Conservation (phyloP, 805 yeast species). For the Ogataea neopini region DNA sequence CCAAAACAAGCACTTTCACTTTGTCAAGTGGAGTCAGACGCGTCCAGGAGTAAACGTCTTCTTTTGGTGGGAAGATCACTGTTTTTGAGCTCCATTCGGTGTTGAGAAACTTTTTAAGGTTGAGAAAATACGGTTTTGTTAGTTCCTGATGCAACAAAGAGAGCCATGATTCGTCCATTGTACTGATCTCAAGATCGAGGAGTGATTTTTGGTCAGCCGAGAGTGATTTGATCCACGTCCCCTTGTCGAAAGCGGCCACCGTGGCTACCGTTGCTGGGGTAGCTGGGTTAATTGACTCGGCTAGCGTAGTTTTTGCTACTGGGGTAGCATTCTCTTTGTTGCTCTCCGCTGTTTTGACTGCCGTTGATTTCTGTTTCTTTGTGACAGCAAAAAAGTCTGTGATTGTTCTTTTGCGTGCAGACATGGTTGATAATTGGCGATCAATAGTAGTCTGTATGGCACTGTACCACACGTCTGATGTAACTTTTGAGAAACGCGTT, state of each 20-base stretch:
- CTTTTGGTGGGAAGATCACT: slow-evolving; percentile 73
- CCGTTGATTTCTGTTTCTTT: slow-evolving; percentile 14
- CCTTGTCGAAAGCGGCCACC: slow-evolving; percentile 52
- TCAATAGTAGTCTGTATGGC: too few species aligned
- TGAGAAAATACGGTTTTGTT: slow-evolving; percentile 80
- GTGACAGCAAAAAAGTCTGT: slow-evolving; percentile 20
- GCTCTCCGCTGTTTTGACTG: not conserved
- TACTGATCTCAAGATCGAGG: slow-evolving; percentile 64
- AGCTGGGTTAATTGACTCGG: too few species aligned
- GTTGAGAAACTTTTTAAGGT: slow-evolving; percentile 63
- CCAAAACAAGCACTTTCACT: slow-evolving; percentile 79
- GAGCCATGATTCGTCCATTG: slow-evolving; percentile 81
- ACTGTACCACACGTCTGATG: too few species aligned
- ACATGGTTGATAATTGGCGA: too few species aligned
- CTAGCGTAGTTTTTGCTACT: not conserved
- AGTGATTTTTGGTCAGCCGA: slow-evolving; percentile 50
- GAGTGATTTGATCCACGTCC: slow-evolving; percentile 50
- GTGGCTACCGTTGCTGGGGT: too few species aligned
- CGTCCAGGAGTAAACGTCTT: slow-evolving; percentile 89
- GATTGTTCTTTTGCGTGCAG: slow-evolving; percentile 18
- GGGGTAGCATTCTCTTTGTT: not conserved
- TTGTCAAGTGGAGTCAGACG: slow-evolving; percentile 73
- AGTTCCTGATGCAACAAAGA: slow-evolving; percentile 65
- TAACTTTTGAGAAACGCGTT: too few species aligned
- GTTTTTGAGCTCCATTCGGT: slow-evolving; percentile 42